Conservation (phyloP, 2,329 filamentous ascomycete genomes). For the Epichloe bromicola region DNA sequence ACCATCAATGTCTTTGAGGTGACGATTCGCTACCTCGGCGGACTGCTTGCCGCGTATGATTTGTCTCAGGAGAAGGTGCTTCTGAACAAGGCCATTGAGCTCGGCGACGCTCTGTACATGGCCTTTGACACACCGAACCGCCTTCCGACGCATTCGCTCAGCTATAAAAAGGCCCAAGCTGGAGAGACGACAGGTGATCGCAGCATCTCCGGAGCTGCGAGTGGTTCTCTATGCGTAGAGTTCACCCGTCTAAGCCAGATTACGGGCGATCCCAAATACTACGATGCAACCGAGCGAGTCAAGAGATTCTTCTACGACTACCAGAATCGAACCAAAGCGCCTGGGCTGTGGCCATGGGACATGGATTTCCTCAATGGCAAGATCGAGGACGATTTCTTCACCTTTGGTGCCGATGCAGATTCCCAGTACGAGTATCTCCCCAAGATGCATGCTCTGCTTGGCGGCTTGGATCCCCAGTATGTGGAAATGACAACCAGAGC, state of each 20-base stretch:
- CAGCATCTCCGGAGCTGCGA: conserved; percentile 30
- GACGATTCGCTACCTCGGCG: conserved; percentile 42
- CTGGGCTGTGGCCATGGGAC: conserved; percentile 58
- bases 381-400: conserved; percentile 26
- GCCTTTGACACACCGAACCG: conserved; percentile 43
- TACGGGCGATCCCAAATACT: conserved; percentile 60
- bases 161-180: conserved; percentile 28
- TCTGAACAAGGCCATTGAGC: conserved; percentile 36
- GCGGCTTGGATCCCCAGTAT: conserved; percentile 51
- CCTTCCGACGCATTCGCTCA: conserved; percentile 33
- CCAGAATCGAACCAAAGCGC: conserved; percentile 54
- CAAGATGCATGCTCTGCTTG: conserved; percentile 49
- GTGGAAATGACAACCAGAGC: conserved; percentile 49
- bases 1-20: conserved; percentile 50
- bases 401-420: conserved; percentile 32
- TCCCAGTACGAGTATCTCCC: conserved; percentile 47
- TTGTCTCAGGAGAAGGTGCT: conserved; percentile 33
- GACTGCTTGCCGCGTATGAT: conserved; percentile 39
- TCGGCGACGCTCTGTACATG: conserved; percentile 39
- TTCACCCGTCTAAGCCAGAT: conserved; percentile 65
- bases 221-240: conserved; percentile 57
- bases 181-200: conserved; percentile 24
- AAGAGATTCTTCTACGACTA: conserved; percentile 52
- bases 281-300: conserved; percentile 62
- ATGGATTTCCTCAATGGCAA: conserved; percentile 47